These are phyloP conservation scores for Leishmania aethiopica DNA, from an alignment of 208 protist species.

Conservation along the genomic window DNA sequence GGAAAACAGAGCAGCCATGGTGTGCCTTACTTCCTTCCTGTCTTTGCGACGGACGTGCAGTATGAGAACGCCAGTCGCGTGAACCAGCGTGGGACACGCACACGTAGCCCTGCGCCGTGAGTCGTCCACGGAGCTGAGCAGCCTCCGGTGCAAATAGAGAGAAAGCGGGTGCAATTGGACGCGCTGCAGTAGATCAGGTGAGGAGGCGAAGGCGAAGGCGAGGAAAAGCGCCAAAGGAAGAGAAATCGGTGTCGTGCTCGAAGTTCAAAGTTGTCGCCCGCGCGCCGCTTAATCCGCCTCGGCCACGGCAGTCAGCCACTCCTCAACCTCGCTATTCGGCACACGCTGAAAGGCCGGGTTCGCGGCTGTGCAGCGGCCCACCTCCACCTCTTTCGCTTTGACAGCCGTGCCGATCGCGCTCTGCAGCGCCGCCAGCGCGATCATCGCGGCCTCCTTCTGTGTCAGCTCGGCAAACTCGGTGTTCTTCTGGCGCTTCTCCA, in stretches of 20 bases:
- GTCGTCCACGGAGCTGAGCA: neutral
- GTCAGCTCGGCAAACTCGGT: constrained; percentile 76
- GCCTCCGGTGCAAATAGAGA: neutral
- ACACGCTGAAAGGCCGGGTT: constrained; percentile 63
- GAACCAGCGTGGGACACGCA: neutral
- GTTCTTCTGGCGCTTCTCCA: constrained; percentile 97
- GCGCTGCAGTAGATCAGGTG: neutral
- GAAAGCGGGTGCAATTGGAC: neutral
- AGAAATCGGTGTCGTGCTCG: neutral
- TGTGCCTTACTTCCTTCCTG: neutral
- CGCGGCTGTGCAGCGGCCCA: constrained; percentile 61
- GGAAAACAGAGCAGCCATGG: neutral
- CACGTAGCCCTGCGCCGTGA: neutral
- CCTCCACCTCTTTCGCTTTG: constrained; percentile 84
- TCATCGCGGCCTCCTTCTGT: constrained; percentile 84
- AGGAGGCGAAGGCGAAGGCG: neutral
- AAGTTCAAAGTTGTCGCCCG: neutral
- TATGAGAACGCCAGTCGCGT: neutral
- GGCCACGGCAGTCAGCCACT: constrained; percentile 86
- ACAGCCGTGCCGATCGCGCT: constrained; percentile 69
- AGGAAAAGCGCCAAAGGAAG: neutral
- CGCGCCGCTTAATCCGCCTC: constrained; percentile 74
- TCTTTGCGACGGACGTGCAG: neutral
- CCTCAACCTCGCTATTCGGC: constrained; percentile 74
- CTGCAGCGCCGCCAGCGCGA: constrained; percentile 81